Base-by-base conservation (phyloP, 441 rosid species). In the Aquilaria agallochum region DNA sequence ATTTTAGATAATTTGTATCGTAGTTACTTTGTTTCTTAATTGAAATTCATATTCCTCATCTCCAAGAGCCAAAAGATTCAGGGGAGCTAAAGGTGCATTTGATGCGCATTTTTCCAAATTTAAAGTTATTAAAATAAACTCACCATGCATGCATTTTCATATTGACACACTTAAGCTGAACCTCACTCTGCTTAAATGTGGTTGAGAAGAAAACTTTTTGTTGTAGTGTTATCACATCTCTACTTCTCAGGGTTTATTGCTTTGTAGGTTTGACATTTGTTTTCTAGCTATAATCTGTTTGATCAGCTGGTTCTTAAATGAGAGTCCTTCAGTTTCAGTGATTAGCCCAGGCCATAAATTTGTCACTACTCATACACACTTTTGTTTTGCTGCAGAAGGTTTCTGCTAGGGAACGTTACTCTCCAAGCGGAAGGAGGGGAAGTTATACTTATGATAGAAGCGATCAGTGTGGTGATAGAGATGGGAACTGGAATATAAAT, bases 401-500 rank as follows among this genome's bases (percentile, higher is more conserved):
- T 52, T 56, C 56, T 56, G 34, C 20, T 10, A 33, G 14, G 52
- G 60, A 59, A 53, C 55, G 63, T 10, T 52, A 51, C 31, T 53
- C 58, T 42, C 42, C 69, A 11, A 52, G 31, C 58, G 45, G 20
- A 11, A 58, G 63, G 20, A 58, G 63, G 58, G 53, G 63, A 20
- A 31, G 30, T 57, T 36, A 66, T 56, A 53, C 36, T 62, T 65
- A 45, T 34, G 58, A 51, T 44, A 52, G 55, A 50, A 65, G 58
- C 40, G 56, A 65, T 65, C 62, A 51, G 8, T 44, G 42, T 14
- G 42, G 45, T 31, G 52, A 58, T 53, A 52, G 63, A 45, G 58
- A 66, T 42, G 63, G 63, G 15, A 66, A 7, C 52, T 58, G 63
- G 63, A 58, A 58, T 32, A 27, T 33, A 4, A 52, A 52, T 57